Conservation (phyloP, 2,329 filamentous ascomycete genomes). For the Stagonosporopsis tanaceti region DNA sequence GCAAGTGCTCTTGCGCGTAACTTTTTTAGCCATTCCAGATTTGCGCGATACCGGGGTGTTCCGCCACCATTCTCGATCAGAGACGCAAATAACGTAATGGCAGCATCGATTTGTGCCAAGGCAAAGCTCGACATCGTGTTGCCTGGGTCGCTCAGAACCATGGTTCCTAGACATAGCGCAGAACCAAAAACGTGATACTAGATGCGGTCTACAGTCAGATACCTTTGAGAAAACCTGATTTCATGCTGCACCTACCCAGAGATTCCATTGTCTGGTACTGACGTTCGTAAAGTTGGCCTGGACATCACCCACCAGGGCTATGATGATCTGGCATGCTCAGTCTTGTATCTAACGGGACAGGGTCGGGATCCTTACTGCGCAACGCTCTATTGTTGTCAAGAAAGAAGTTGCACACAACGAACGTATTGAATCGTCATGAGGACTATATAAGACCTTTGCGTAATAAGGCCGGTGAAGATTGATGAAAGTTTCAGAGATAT, state of each 20-base stretch:
- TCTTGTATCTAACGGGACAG: background rate
- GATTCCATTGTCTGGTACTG: conserved; percentile 6
- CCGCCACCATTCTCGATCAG: conserved; percentile 5
- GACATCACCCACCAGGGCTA: conserved; percentile 1
- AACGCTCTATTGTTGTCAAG: conserved; percentile 10
- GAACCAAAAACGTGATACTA: conserved; percentile 13
- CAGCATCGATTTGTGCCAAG: conserved; percentile 8
- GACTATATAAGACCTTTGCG: conserved; percentile 3
- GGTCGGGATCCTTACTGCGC: conserved; percentile 2
- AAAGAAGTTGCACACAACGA: conserved; percentile 3
- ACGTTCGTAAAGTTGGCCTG: background rate
- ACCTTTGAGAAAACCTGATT: background rate
- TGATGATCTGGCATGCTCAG: conserved; percentile 4
- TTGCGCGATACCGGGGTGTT: conserved; percentile 6
- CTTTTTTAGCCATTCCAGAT: conserved; percentile 9
- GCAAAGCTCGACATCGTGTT: conserved; percentile 7
- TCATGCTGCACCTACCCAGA: background rate
- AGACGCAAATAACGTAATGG: conserved; percentile 1
- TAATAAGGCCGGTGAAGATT: conserved; percentile 14
- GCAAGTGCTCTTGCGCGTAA: conserved; percentile 4
- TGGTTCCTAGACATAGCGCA: conserved; percentile 7
- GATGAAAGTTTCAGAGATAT: conserved; percentile 11
- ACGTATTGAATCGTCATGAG: background rate
- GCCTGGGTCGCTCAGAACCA: conserved; percentile 3
- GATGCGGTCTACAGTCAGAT: background rate